phyloP scores from a whole-genome alignment of 257 asterid species.

The Eucommia ulmoides region DNA sequence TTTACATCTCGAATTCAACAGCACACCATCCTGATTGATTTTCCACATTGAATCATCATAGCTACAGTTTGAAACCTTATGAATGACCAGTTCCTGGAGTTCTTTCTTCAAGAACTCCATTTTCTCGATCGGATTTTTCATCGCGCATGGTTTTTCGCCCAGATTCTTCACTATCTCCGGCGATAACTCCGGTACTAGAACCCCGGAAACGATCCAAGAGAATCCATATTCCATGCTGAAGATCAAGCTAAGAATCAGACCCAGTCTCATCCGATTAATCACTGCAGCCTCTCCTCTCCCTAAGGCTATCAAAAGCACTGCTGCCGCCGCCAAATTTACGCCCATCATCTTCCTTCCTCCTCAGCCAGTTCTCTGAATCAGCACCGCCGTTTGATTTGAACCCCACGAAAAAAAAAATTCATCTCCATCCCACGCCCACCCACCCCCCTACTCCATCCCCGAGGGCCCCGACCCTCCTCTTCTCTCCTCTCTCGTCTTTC shows the following conservation, averaged over 20 bases:
- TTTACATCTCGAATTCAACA: slow-evolving; percentile 46
- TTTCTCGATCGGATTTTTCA: slow-evolving; percentile 28
- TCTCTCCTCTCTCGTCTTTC: too few species aligned
- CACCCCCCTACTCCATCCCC: too few species aligned
- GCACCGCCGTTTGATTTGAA: background rate
- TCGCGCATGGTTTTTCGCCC: slow-evolving; percentile 33
- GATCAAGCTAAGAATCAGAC: slow-evolving; percentile 27
- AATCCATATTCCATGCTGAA: slow-evolving; percentile 37
- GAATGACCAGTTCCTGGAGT: slow-evolving; percentile 17
- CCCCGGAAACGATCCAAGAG: slow-evolving; percentile 29
- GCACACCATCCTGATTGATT: slow-evolving; percentile 52
- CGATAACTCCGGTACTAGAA: slow-evolving; percentile 26
- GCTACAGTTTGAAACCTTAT: slow-evolving; percentile 27
- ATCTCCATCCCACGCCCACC: too few species aligned
- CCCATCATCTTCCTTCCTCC: background rate
- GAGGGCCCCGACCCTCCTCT: too few species aligned
- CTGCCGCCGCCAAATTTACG: background rate
- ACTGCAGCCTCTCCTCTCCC: background rate
- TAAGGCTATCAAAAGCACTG: background rate
- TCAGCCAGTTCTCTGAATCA: background rate
- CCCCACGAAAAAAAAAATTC: too few species aligned
- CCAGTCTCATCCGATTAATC: slow-evolving; percentile 20
- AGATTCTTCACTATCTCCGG: slow-evolving; percentile 26
- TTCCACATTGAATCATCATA: slow-evolving; percentile 48
- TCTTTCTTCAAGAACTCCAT: slow-evolving; percentile 44